Base-by-base conservation (phyloP, 768 basidiomycete species). In the Pisolithus orientalis region DNA sequence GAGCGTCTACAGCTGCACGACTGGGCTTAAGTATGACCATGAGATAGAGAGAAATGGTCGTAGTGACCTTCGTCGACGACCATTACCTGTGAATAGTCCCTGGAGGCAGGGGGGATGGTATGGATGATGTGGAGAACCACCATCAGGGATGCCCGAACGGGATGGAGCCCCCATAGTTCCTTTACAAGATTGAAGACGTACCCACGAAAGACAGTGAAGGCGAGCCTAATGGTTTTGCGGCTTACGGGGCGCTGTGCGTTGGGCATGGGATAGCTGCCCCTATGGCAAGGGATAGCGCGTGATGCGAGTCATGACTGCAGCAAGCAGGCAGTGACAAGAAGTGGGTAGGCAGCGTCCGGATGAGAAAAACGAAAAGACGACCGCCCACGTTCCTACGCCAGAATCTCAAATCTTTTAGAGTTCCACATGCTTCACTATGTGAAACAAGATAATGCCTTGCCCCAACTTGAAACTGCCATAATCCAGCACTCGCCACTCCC, bases 31-130 rank as follows among this genome's bases (percentile, higher is more conserved):
- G 40, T 49, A 34, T 29, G 49, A 37, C 21, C 3, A n/a, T 17
- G 53, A 50, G 49, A 32, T 21, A 37, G 38, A 45, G 31, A 54
- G 34, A 25, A 57, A 55, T 55, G 55, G 47, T 39, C 52, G 47
- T 24, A 32, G 51, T 38, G 48, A 85, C 89, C 79, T 21, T 92
- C 87, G 69, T 92, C 84, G 57, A 91, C 82, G 59, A 91, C 87
- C 66, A 88, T 70, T 50, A 87, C 88, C 76, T 91, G 90, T 9
- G 90, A 90, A 72, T 89, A 91, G 55, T 87, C 85, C 69, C 87
- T 80, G 67, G 87, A 85, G 10, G 88, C 90, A 32, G 89, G 89
- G 62, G 90, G 82, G 53, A 85, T 70, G 55, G 87, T 89, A 58
- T 87, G 80, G 53, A 84, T 59, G 48, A 90, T 68, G 65, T 89